phyloP scores from a whole-genome alignment of 768 basidiomycete genomes.

The Mycena metata region DNA sequence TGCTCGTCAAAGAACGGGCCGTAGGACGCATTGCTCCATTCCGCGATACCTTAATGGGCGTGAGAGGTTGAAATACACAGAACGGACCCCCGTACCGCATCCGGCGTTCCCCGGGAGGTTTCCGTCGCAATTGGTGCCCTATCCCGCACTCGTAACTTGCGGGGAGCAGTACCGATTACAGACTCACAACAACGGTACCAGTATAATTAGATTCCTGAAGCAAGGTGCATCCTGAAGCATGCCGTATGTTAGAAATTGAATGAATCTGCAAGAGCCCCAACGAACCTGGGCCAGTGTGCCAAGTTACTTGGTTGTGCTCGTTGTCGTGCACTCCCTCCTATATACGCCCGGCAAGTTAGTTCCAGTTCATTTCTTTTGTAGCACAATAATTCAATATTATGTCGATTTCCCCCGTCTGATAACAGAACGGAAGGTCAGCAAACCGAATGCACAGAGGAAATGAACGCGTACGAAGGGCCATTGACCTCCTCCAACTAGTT shows the following conservation, averaged over 20 bases:
- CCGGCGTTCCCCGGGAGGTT: conserved; percentile 72
- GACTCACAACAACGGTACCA: conserved; percentile 72
- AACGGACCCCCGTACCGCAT: conserved; percentile 59
- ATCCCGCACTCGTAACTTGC: not conserved
- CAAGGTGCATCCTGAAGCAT: conserved; percentile 72
- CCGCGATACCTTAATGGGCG: conserved; percentile 56
- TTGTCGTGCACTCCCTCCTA: conserved; percentile 88
- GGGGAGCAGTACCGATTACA: not conserved
- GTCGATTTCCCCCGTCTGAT: conserved; percentile 83
- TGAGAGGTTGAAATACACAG: too few relatives aligned
- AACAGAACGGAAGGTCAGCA: conserved; percentile 34
- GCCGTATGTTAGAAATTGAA: not conserved
- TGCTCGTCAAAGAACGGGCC: conserved; percentile 85
- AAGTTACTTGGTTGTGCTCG: conserved; percentile 87
- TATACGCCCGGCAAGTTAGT: not conserved
- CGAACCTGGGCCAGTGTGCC: conserved; percentile 78
- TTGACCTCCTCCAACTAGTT: conserved; percentile 60
- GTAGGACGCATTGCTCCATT: conserved; percentile 87
- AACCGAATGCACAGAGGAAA: conserved; percentile 6
- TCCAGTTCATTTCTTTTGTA: not conserved
- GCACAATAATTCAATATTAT: conserved; percentile 39
- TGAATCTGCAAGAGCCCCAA: conserved; percentile 26
- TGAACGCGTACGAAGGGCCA: conserved; percentile 75
- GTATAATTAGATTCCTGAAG: conserved; percentile 69
- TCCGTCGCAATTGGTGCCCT: conserved; percentile 71